phyloP scores from a whole-genome alignment of 2,329 filamentous ascomycete genomes.

The Xylariaceae sp. region DNA sequence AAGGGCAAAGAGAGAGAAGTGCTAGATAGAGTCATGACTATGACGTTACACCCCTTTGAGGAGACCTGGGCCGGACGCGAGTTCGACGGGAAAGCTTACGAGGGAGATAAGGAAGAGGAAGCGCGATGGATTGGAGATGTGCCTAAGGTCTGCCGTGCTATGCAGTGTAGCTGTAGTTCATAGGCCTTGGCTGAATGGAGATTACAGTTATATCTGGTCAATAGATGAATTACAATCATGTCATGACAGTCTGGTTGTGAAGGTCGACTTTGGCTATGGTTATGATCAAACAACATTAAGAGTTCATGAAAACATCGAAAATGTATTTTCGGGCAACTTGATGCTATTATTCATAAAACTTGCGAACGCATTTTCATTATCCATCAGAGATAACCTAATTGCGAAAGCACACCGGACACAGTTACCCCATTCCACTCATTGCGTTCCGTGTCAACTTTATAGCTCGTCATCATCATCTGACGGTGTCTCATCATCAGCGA shows the following conservation, averaged over 20 bases:
- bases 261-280: conserved; percentile 41
- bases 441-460: too few relatives aligned
- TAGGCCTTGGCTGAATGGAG: conserved; percentile 34
- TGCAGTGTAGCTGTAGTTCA: conserved; percentile 96
- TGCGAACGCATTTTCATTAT: too few relatives aligned
- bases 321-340: too few relatives aligned
- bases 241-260: conserved; percentile 46
- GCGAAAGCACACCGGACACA: too few relatives aligned
- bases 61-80: conserved; percentile 63
- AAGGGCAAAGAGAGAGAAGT: conserved; percentile 78
- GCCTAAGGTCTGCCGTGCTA: conserved; percentile 68
- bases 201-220: background rate
- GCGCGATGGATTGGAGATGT: conserved; percentile 82
- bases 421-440: too few relatives aligned
- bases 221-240: too few relatives aligned
- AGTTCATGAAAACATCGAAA: too few relatives aligned
- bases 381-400: too few relatives aligned
- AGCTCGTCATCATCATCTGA: conserved; percentile 53
- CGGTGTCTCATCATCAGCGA: conserved; percentile 45
- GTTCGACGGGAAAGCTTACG: conserved; percentile 46
- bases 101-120: conserved; percentile 68
- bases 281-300: background rate
- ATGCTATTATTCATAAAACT: too few relatives aligned
- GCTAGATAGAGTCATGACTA: conserved; percentile 71
- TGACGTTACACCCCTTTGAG: conserved; percentile 79